phyloP scores from a whole-genome alignment of 2,329 filamentous ascomycete genomes.

The Ciborinia camelliae region DNA sequence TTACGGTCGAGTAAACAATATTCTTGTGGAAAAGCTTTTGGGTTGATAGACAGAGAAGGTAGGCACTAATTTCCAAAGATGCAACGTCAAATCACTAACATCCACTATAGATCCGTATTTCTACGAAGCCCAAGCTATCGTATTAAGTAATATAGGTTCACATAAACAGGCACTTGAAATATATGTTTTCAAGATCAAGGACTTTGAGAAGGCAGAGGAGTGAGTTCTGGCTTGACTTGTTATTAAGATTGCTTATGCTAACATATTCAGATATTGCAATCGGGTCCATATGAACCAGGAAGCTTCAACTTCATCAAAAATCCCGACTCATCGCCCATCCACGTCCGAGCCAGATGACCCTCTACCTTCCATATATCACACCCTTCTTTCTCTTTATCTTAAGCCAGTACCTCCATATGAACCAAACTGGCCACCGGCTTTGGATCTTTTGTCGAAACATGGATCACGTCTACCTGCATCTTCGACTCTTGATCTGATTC shows the following conservation, averaged over 20 bases:
- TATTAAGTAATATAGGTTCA: conserved; percentile 91
- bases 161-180: conserved; percentile 96
- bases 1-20: conserved; percentile 75
- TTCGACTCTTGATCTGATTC: conserved; percentile 82
- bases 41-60: conserved; percentile 77
- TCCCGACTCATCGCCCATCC: conserved; percentile 40
- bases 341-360: conserved; percentile 49
- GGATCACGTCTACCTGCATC: conserved; percentile 85
- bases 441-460: conserved; percentile 86
- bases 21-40: conserved; percentile 73
- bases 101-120: conserved; percentile 66
- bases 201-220: conserved; percentile 90
- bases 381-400: conserved; percentile 83
- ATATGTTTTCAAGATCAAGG: conserved; percentile 89
- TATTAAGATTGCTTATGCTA: conserved; percentile 20
- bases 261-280: conserved; percentile 72
- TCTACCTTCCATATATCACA: conserved; percentile 83
- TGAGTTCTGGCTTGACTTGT: conserved; percentile 44
- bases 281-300: conserved; percentile 66
- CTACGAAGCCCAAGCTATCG: conserved; percentile 84
- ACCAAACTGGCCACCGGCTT: conserved; percentile 72
- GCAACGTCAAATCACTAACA: conserved; percentile 20
- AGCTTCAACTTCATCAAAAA: conserved; percentile 38
- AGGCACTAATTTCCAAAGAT: conserved; percentile 35
- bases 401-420: conserved; percentile 70